Evolutionary conservation across 257 asterid genomes (phyloP).

Genomic region (Echium plantagineum): DNA sequence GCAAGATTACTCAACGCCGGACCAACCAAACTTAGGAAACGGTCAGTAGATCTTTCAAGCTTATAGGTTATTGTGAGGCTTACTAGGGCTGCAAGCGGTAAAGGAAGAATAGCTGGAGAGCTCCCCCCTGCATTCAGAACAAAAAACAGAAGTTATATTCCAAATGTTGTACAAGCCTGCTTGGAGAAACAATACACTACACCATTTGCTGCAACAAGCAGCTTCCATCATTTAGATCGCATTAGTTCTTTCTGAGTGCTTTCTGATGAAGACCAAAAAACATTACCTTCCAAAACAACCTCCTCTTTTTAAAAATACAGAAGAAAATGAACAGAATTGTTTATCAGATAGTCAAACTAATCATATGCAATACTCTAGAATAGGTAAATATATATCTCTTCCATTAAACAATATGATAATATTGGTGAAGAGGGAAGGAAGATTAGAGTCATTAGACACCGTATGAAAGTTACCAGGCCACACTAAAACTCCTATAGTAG

Average conservation of each 20-base stretch:
- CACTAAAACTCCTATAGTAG: neutral
- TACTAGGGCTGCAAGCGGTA: constrained; percentile 15
- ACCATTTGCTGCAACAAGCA: neutral
- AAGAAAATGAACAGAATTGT: no score
- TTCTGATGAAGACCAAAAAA: no score
- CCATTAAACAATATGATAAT: neutral
- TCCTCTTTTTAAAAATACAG: no score
- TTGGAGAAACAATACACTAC: neutral
- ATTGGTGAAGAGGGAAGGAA: neutral
- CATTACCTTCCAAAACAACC: no score
- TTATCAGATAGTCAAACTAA: no score
- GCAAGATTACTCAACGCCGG: constrained; percentile 16
- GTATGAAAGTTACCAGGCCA: neutral
- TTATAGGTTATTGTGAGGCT: constrained; percentile 16
- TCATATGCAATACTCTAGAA: no score
- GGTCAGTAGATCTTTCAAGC: constrained; percentile 9
- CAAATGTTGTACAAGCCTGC: neutral
- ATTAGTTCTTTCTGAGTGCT: no score
- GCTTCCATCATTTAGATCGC: neutral
- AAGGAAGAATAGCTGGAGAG: constrained; percentile 12
- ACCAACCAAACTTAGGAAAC: constrained; percentile 7
- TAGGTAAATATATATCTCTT: neutral
- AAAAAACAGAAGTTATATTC: neutral
- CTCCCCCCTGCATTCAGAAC: constrained; percentile 3
- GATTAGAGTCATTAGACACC: neutral